Evolutionary conservation across 805 yeast species (phyloP).

Genomic region (Tetrapisispora iriomotensis): DNA sequence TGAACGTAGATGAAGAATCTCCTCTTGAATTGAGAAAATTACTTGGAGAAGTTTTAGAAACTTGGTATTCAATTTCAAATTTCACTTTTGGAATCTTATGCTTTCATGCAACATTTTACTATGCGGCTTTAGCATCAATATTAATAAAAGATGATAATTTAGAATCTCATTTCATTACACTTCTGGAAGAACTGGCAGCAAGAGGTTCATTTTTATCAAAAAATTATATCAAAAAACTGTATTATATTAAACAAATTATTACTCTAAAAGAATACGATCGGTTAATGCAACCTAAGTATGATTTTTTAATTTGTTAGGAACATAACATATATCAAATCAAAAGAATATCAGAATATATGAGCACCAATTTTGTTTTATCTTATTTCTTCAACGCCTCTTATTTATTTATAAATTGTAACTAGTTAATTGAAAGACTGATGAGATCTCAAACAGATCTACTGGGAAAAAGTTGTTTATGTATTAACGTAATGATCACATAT

Average conservation of each 20-base stretch:
- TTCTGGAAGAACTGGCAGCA: background rate
- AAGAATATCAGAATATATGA: no score
- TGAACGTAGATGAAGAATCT: constrained; percentile 1
- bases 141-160: constrained; percentile 2
- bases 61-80: constrained; percentile 7
- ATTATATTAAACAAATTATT: background rate
- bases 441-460: no score
- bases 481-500: no score
- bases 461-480: no score
- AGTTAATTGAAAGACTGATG: no score
- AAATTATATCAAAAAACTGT: constrained; percentile 4
- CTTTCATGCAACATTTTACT: constrained; percentile 7
- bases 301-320: background rate
- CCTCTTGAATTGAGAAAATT: background rate
- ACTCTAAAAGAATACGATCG: background rate
- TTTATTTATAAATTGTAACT: no score
- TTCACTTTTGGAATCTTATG: background rate
- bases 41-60: constrained; percentile 7
- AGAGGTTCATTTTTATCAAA: constrained; percentile 5
- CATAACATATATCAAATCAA: no score
- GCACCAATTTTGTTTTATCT: no score
- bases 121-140: constrained; percentile 4
- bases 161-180: constrained; percentile 3
- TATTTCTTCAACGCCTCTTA: no score
- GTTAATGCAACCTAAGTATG: background rate